These are phyloP conservation scores for Ilyonectria robusta DNA, from an alignment of 2,329 filamentous ascomycete genomes.

Conservation along the genomic window DNA sequence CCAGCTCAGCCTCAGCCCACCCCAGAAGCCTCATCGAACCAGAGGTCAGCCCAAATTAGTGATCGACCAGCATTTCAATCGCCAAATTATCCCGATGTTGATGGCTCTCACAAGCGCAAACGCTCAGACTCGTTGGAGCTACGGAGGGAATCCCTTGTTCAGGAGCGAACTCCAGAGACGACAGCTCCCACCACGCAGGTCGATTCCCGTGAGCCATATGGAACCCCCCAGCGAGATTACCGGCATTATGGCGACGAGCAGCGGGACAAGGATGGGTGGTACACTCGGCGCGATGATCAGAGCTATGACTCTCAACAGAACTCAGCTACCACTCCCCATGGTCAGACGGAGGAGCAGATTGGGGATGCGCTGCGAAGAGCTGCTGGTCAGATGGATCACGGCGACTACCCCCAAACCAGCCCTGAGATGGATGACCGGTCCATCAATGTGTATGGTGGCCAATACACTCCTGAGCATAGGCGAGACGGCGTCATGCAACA, in stretches of 20 bases:
- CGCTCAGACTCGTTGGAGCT: constrained; percentile 75
- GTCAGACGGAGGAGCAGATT: constrained; percentile 65
- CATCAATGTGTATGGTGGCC: constrained; percentile 56
- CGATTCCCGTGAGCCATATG: constrained; percentile 60
- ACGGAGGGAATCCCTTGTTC: constrained; percentile 53
- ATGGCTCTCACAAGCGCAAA: constrained; percentile 75
- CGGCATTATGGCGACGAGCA: constrained; percentile 61
- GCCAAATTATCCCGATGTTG: constrained; percentile 59
- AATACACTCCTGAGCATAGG: constrained; percentile 64
- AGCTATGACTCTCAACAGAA: constrained; percentile 63
- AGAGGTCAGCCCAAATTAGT: constrained; percentile 57
- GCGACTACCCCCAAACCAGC: constrained; percentile 67
- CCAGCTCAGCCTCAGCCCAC: constrained; percentile 45
- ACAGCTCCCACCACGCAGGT: constrained; percentile 48
- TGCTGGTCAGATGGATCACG: constrained; percentile 61
- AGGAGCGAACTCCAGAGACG: constrained; percentile 54
- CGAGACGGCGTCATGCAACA: constrained; percentile 67
- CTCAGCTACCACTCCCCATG: constrained; percentile 60
- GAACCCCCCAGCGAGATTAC: constrained; percentile 61
- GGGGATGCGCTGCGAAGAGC: constrained; percentile 62
- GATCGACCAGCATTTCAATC: constrained; percentile 61
- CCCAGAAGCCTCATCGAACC: constrained; percentile 48
- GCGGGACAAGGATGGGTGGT: constrained; percentile 67
- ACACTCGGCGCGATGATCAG: constrained; percentile 63
- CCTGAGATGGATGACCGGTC: constrained; percentile 67